Evolutionary conservation across 164 flowering plant species (phyloP).

Genomic region (Kalanchoe fedtschenkoi): DNA sequence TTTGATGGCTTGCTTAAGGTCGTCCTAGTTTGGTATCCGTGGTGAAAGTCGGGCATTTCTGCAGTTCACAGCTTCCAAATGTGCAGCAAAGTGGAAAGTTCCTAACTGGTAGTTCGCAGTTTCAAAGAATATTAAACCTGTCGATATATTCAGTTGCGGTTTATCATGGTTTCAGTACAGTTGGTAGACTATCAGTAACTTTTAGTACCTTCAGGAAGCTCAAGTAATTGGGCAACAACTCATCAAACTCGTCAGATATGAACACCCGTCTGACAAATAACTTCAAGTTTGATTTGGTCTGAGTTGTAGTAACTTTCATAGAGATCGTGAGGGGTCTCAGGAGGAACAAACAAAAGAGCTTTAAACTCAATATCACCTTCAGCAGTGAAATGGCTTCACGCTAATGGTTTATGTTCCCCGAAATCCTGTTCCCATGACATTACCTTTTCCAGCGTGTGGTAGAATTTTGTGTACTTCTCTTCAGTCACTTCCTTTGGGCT

Average conservation of each 20-base stretch:
- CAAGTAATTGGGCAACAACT: too few species aligned
- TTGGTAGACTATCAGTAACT: background rate
- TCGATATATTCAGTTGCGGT: too few species aligned
- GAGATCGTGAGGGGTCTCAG: slow-evolving; percentile 91
- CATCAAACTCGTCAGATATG: too few species aligned
- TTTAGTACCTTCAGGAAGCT: slow-evolving; percentile 78
- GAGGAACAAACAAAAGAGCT: slow-evolving; percentile 90
- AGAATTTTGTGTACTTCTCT: slow-evolving; percentile 86
- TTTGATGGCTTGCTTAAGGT: too few species aligned
- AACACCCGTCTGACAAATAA: slow-evolving; percentile 86
- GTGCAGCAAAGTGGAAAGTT: too few species aligned
- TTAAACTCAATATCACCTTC: slow-evolving; percentile 99
- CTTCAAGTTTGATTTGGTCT: slow-evolving; percentile 80
- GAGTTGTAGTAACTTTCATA: slow-evolving; percentile 87
- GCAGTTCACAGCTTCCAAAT: too few species aligned
- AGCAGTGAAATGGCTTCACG: slow-evolving; percentile 88
- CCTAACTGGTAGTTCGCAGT: too few species aligned
- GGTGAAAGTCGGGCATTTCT: too few species aligned
- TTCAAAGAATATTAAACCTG: too few species aligned
- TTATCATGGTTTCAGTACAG: too few species aligned
- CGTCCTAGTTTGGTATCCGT: too few species aligned
- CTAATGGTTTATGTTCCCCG: slow-evolving; percentile 72
- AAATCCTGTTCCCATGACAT: slow-evolving; percentile 47
- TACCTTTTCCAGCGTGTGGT: slow-evolving; percentile 85
- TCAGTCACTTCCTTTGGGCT: slow-evolving; percentile 93